Evolutionary conservation across 169 alveolate genomes (phyloP).

Genomic region (Plasmodium falciparum): DNA sequence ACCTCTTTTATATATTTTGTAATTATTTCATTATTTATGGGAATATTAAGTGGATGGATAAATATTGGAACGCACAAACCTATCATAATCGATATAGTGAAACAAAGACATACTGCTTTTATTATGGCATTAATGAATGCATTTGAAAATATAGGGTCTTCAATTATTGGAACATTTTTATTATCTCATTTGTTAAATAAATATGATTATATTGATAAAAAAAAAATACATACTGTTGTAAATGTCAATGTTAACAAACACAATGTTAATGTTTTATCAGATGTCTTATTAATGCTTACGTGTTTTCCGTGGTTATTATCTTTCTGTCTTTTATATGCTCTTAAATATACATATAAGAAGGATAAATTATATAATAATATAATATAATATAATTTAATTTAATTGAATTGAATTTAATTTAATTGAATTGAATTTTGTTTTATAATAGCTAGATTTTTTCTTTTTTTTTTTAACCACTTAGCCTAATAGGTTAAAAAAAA

Average conservation of each 20-base stretch:
- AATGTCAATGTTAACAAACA: slow-evolving; percentile 19
- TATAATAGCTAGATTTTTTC: too few relatives aligned
- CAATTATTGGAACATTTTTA: slow-evolving; percentile 80
- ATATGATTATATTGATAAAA: slow-evolving; percentile 59
- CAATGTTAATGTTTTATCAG: slow-evolving; percentile 43
- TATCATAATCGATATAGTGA: slow-evolving; percentile 79
- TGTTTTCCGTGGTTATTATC: slow-evolving; percentile 62
- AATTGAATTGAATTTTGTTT: too few relatives aligned
- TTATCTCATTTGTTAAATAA: slow-evolving; percentile 38
- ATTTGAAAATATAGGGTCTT: slow-evolving; percentile 80
- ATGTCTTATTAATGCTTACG: slow-evolving; percentile 46
- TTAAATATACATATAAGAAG: slow-evolving; percentile 61
- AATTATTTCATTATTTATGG: slow-evolving; percentile 78
- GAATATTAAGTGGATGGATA: slow-evolving; percentile 84
- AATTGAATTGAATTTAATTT: too few relatives aligned
- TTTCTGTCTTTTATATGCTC: slow-evolving; percentile 51
- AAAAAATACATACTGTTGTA: background rate
- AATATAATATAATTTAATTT: too few relatives aligned
- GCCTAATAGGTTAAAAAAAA: too few relatives aligned
- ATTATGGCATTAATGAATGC: slow-evolving; percentile 79
- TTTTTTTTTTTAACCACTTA: too few relatives aligned
- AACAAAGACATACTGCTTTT: slow-evolving; percentile 80
- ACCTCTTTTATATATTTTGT: slow-evolving; percentile 75
- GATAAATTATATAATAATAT: slow-evolving; percentile 43
- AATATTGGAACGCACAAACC: slow-evolving; percentile 82